phyloP scores from a whole-genome alignment of 192 early-diverging fungal species.

The Backusella morwellensis region DNA sequence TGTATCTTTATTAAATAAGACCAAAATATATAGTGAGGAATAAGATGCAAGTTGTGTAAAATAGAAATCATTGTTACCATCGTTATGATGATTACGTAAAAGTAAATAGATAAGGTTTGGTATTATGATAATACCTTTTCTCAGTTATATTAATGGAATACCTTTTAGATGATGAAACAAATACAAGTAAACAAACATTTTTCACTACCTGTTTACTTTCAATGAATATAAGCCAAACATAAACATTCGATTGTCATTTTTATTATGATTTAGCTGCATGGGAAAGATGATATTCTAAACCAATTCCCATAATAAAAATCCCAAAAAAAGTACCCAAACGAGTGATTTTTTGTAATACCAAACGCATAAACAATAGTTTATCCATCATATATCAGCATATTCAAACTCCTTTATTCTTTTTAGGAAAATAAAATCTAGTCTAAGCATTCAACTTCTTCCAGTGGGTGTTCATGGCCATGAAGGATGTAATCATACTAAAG shows the following conservation, averaged over 20 bases:
- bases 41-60: neutral
- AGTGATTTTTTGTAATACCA: neutral
- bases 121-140: neutral
- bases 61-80: too few relatives aligned
- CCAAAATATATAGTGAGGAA: neutral
- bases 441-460: slow-evolving; percentile 49
- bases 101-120: neutral
- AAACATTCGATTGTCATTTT: too few relatives aligned
- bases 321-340: neutral
- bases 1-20: neutral
- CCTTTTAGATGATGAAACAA: neutral
- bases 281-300: slow-evolving; percentile 1
- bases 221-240: too few relatives aligned
- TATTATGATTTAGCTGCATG: neutral
- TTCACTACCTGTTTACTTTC: neutral
- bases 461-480: slow-evolving; percentile 61
- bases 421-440: slow-evolving; percentile 10
- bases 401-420: slow-evolving; percentile 4
- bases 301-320: neutral
- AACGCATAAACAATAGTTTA: neutral
- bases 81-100: neutral
- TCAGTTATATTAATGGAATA: neutral
- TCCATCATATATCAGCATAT: neutral
- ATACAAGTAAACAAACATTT: neutral
- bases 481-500: slow-evolving; percentile 58